These are phyloP conservation scores for Gossypium arboreum DNA, from an alignment of 345 rosid genomes.

Conservation along the genomic window DNA sequence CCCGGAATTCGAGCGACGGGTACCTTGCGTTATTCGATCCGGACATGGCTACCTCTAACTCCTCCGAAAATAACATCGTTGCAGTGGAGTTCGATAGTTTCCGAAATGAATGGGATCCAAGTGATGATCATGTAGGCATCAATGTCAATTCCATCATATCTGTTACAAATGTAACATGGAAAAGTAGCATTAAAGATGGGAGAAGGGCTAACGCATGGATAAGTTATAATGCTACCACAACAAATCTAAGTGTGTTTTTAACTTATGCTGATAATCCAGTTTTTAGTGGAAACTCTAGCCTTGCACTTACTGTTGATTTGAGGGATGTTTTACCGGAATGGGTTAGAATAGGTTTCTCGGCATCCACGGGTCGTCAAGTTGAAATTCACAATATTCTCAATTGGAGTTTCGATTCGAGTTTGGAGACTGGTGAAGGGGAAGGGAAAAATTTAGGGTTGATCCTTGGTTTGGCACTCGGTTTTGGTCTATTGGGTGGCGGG, in stretches of 20 bases:
- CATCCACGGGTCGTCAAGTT: constrained; percentile 37
- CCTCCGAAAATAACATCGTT: not conserved
- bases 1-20: constrained; percentile 39
- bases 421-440: constrained; percentile 6
- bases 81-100: constrained; percentile 42
- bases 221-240: constrained; percentile 41
- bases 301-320: constrained; percentile 35
- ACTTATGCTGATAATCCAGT: constrained; percentile 36
- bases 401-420: constrained; percentile 42
- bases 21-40: constrained; percentile 38
- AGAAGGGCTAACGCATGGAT: constrained; percentile 44
- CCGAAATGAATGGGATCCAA: constrained; percentile 40
- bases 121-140: constrained; percentile 49
- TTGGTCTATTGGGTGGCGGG: constrained; percentile 22
- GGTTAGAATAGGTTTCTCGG: constrained; percentile 50
- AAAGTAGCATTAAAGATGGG: constrained; percentile 35
- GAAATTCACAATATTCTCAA: constrained; percentile 34
- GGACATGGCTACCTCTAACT: not conserved
- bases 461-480: constrained; percentile 18
- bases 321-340: constrained; percentile 34
- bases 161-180: constrained; percentile 28
- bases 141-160: constrained; percentile 47
- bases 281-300: constrained; percentile 29
- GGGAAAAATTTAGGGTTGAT: constrained; percentile 11
- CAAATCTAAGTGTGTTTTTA: constrained; percentile 44